A percentile compares a stretch with the other conserved stretches of the same genome.
These are phyloP conservation scores for Penicillium simplicissimum DNA, from an alignment of 495 filamentous ascomycete species.

Conservation along the genomic window DNA sequence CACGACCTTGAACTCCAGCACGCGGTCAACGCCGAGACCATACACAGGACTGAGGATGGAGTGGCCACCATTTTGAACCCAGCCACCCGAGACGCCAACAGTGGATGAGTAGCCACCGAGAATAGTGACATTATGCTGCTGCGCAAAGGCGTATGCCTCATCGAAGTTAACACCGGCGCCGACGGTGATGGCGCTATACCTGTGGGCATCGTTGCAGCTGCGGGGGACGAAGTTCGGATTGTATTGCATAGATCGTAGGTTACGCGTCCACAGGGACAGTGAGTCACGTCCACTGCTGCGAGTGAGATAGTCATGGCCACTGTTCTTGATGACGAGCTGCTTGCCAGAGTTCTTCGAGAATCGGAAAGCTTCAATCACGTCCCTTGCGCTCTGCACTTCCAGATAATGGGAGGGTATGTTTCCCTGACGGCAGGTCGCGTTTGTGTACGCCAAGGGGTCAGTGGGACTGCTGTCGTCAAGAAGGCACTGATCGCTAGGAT, in stretches of 20 bases:
- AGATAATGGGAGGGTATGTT: not conserved
- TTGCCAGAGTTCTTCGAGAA: not conserved
- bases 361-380: not conserved
- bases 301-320: constrained; percentile 53
- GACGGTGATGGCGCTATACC: not conserved
- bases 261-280: constrained; percentile 55
- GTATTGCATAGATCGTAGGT: constrained; percentile 40
- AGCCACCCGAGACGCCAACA: not conserved
- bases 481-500: constrained; percentile 39
- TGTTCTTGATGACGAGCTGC: constrained; percentile 53
- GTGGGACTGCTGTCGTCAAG: not conserved
- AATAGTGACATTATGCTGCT: not conserved
- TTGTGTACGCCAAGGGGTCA: not conserved
- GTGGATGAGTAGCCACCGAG: not conserved
- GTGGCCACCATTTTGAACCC: not conserved
- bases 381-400: not conserved
- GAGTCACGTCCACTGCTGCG: constrained; percentile 53
- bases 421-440: not conserved
- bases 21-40: not conserved
- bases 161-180: not conserved
- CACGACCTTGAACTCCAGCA: not conserved
- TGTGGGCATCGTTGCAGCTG: not conserved
- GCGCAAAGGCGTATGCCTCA: not conserved
- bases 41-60: not conserved
- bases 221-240: not conserved